Evolutionary conservation across 805 yeast species (phyloP).

Genomic region (Ogataea pignaliae): DNA sequence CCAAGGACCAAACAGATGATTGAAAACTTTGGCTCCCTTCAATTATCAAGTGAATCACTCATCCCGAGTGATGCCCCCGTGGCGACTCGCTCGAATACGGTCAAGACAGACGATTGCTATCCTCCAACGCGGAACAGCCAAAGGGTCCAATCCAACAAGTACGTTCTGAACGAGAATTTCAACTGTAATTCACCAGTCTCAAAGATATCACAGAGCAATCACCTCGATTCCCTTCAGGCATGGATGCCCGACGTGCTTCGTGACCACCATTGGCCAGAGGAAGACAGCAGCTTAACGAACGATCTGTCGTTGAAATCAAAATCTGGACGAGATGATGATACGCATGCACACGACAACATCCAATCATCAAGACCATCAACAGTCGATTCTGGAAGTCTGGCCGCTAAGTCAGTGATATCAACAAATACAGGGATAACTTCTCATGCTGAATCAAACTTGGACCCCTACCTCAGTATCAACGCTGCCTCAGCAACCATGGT

Average conservation of each 20-base stretch:
- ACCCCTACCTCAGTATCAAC: conserved; percentile 20
- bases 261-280: conserved; percentile 25
- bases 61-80: not conserved
- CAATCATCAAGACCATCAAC: too few relatives aligned
- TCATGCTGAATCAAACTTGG: not conserved
- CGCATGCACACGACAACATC: too few relatives aligned
- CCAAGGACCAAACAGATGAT: conserved; percentile 5
- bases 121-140: conserved; percentile 3
- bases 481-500: conserved; percentile 21
- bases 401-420: too few relatives aligned
- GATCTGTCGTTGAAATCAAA: too few relatives aligned
- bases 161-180: conserved; percentile 15
- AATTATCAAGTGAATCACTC: not conserved
- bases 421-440: not conserved
- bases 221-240: not conserved
- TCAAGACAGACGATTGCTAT: conserved; percentile 21
- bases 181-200: conserved; percentile 13
- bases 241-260: conserved; percentile 27
- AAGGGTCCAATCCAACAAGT: conserved; percentile 10
- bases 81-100: conserved; percentile 10
- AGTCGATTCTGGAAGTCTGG: too few relatives aligned
- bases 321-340: too few relatives aligned
- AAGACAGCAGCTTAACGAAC: conserved; percentile 1
- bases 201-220: conserved; percentile 1
- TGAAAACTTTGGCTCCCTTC: conserved; percentile 2